phyloP scores from a whole-genome alignment of 1,284 basidiomycete genomes.

The Caloboletus inedulis region DNA sequence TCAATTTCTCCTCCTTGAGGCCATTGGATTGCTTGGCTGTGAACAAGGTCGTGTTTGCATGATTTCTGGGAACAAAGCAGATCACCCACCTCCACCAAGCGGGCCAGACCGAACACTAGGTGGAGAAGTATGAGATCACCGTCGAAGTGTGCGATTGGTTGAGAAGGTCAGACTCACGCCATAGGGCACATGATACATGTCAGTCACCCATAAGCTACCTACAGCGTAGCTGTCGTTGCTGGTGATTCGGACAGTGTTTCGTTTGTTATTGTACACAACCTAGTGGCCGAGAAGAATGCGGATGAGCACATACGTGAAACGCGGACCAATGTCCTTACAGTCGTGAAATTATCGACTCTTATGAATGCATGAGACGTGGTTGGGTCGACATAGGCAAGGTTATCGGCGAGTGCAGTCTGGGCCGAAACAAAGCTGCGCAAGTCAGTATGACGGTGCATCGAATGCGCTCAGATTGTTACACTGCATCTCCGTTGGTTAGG shows the following conservation, averaged over 20 bases:
- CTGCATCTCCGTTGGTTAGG: conserved; percentile 66
- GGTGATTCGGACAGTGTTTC: conserved; percentile 67
- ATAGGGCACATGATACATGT: conserved; percentile 68
- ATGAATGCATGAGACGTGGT: conserved; percentile 64
- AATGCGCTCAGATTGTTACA: conserved; percentile 34
- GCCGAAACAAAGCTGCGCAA: conserved; percentile 52
- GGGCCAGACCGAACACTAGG: conserved; percentile 71
- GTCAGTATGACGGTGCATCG: conserved; percentile 1
- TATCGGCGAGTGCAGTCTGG: conserved; percentile 43
- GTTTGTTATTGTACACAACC: conserved; percentile 56
- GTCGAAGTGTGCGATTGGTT: neutral
- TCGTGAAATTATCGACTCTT: conserved; percentile 65
- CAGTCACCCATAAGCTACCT: conserved; percentile 65
- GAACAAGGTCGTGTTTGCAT: neutral
- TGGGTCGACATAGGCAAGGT: conserved; percentile 60
- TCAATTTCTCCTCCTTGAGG: conserved; percentile 71
- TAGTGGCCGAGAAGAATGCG: conserved; percentile 3
- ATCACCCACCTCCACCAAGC: conserved; percentile 46
- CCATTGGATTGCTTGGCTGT: conserved; percentile 56
- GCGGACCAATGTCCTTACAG: conserved; percentile 32
- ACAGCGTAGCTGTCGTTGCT: conserved; percentile 55
- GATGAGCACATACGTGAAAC: neutral
- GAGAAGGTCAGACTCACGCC: conserved; percentile 41
- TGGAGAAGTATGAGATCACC: conserved; percentile 2
- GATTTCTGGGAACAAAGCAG: neutral